Evolutionary conservation across 2,329 filamentous ascomycete species (phyloP).

Genomic region (Calonectria pteridis): DNA sequence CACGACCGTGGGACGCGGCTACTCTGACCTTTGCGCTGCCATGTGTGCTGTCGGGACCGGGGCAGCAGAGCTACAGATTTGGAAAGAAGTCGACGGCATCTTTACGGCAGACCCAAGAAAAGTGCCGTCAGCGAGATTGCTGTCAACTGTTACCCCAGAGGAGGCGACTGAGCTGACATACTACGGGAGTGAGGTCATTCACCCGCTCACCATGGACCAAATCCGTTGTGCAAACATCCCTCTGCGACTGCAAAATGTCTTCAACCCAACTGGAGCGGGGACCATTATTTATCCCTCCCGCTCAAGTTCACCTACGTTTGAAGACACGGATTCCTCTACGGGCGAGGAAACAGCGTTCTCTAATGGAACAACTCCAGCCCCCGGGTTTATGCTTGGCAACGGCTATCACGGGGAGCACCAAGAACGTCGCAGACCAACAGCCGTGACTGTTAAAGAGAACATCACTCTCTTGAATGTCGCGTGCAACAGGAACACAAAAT

Average conservation of each 20-base stretch:
- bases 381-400: background rate
- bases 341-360: background rate
- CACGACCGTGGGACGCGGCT: slow-evolving; percentile 12
- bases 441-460: background rate
- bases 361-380: background rate
- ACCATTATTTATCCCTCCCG: background rate
- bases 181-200: slow-evolving; percentile 22
- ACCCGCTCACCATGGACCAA: slow-evolving; percentile 7
- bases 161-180: slow-evolving; percentile 22
- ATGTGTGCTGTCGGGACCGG: slow-evolving; percentile 17
- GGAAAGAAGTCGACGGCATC: slow-evolving; percentile 28
- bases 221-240: background rate
- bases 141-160: slow-evolving; percentile 14
- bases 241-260: background rate
- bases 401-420: background rate
- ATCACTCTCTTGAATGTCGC: background rate
- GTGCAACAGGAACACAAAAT: slow-evolving; percentile 5
- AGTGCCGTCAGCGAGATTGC: slow-evolving; percentile 10
- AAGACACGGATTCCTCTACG: background rate
- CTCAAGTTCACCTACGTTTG: background rate
- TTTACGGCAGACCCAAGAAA: slow-evolving; percentile 23
- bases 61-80: slow-evolving; percentile 20
- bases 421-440: background rate
- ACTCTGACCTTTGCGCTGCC: slow-evolving; percentile 23
- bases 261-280: background rate